Evolutionary conservation across 345 rosid genomes (phyloP).

Genomic region (Eucalyptus caleyi): DNA sequence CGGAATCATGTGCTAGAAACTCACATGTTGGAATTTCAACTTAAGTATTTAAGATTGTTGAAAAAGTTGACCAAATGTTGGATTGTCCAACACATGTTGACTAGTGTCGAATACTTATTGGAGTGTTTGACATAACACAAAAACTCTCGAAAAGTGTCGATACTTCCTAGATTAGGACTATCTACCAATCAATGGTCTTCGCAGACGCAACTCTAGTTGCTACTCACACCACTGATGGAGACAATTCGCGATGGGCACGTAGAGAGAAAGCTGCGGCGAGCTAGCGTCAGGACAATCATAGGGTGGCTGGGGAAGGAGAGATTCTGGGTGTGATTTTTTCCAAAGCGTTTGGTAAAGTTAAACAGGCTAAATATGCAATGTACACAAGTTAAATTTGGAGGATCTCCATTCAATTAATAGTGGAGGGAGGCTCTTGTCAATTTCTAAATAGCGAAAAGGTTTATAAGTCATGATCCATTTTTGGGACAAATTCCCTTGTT

Average conservation of each 20-base stretch:
- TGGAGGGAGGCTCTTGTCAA: not conserved
- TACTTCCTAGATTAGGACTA: not conserved
- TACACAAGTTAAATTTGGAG: not conserved
- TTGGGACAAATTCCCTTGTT: not conserved
- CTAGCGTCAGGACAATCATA: not conserved
- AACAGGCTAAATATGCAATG: not conserved
- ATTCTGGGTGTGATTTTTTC: not conserved
- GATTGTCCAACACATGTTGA: too few relatives aligned
- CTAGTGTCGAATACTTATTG: rapidly evolving
- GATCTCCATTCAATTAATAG: not conserved
- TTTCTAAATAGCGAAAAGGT: not conserved
- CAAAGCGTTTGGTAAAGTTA: not conserved
- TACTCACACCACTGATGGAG: not conserved
- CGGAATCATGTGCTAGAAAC: rapidly evolving
- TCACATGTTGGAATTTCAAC: too few relatives aligned
- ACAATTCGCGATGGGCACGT: not conserved
- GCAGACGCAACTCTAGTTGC: not conserved
- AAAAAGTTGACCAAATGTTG: too few relatives aligned
- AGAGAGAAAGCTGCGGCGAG: not conserved
- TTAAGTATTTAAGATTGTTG: too few relatives aligned
- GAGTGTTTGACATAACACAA: too few relatives aligned
- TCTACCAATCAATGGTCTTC: not conserved
- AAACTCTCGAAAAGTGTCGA: too few relatives aligned
- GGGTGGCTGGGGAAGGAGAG: not conserved
- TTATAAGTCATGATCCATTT: not conserved